Conservation (phyloP, 148 eudicot genomes). For the Cornus controversa region DNA sequence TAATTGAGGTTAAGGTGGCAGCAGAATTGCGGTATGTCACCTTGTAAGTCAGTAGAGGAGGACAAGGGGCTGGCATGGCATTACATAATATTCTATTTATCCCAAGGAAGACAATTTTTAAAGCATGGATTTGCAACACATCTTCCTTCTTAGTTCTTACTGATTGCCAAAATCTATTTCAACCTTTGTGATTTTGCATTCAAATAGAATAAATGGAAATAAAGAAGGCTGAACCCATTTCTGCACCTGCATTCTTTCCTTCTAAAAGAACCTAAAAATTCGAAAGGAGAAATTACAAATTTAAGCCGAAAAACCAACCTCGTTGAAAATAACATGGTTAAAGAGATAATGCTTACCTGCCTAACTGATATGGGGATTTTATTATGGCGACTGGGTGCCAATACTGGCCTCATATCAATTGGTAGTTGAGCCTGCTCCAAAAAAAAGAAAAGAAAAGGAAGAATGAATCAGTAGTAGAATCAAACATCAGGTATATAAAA, state of each 20-base stretch:
- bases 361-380: slow-evolving; percentile 75
- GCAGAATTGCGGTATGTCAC: background rate
- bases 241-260: background rate
- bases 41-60: background rate
- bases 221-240: background rate
- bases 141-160: background rate
- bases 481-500: slow-evolving; percentile 6
- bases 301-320: no score
- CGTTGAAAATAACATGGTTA: background rate
- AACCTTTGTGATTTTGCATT: background rate
- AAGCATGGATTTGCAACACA: background rate
- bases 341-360: slow-evolving; percentile 56
- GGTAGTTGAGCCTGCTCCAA: slow-evolving; percentile 83
- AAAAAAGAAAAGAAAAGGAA: background rate
- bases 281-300: background rate
- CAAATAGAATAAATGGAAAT: background rate
- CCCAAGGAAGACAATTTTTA: background rate
- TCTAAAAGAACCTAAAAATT: slow-evolving; percentile 2
- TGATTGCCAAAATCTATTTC: background rate
- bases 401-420: slow-evolving; percentile 74
- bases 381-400: slow-evolving; percentile 76
- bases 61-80: background rate
- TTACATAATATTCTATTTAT: background rate
- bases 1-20: background rate
- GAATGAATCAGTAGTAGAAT: background rate